Evolutionary conservation across 2,329 filamentous ascomycete species (phyloP), one percentile per base, ranked within the genome.

Genomic region (Cyphellophora europaea): DNA sequence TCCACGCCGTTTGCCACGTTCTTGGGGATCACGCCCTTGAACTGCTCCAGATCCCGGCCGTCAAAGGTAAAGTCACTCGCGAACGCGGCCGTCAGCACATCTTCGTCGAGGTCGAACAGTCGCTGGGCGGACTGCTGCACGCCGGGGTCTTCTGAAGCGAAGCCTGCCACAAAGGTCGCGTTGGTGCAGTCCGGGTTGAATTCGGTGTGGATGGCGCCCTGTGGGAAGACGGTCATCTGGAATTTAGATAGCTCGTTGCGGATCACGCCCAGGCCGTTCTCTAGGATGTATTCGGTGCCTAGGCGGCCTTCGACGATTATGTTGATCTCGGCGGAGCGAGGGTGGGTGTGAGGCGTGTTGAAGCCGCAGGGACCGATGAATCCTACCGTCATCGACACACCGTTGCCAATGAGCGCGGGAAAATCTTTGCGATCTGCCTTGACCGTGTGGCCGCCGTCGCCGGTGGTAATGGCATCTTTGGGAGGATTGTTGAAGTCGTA

Each of bases 341-440:
- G 67, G 53, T 74, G 70, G 3, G 68, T 61, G 56, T 74, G 71
- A 14, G 70, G 67, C 4, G 67, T 72, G 59, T 71, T 73, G 55
- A 75, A 69, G 38, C 66, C 70, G 48, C 70, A 75, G 23, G 52
- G 56, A 18, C 61, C 57, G 19, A 75, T 53, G 47, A 66, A 65
- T 19, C 67, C 70, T 5, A 74, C 53, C 2, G 68, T 66, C 59
- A 71, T 69, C 38, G 61, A 62, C 21, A 65, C 55, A 14, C 63
- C 63, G 4, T 66, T 70, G 30, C 66, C 63, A 13, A 72, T 66
- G 12, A 76, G 63, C 15, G 71, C 68, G 2, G 72, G 72, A 54
- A 75, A 75, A 19, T 62, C 66, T 54, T 70, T 67, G 50, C 71
- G 63, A 57, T 74, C 72, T 29, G 71, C 68, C n/a, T 62, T 57